Base-by-base conservation (phyloP, 192 early-diverging fungal species). In the Paraglomus occultum region DNA sequence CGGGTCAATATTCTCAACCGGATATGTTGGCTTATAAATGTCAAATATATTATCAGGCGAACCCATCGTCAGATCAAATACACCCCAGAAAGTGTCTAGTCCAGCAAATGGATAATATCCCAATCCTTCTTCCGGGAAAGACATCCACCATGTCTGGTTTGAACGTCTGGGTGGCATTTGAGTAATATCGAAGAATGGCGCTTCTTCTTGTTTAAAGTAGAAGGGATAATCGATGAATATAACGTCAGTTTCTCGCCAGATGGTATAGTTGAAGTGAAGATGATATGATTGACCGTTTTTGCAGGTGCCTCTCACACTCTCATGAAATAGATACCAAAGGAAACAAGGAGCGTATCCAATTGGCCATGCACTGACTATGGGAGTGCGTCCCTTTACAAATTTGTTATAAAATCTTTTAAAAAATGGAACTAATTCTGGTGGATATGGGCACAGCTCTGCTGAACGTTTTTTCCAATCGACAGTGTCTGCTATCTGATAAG, bases 41-140 rank as follows among this genome's bases (percentile, higher is more conserved):
- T 73, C 71, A 15, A 73, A 49, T 40, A 73, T n/a, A 7, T 38
- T 17, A 4, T 45, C 14, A 20, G 71, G 71, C 8, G 44, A 47
- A 20, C 71, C 71, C 64, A 73, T 73, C 14, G 71, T 66, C 3
- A 67, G 64, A 57, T 73, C 71, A 51, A 73, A 73, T 8, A 51
- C 64, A 23, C 67, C 46, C 12, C 65, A 40, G 47, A 40, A 73
- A 8, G 51, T 39, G 17, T 47, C 47, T 4, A 64, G 42, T 17
- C 18, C 61, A 10, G 23, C 61, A 67, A 20, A 64, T 46, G 57
- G 20, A 40, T 39, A 67, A 5, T 50, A 50, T n/a, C 7, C 66
- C 20, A 67, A 17, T 11, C 49, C 45, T 38, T 67, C 66, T 10
- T 64, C 59, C 7, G 15, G n/a, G 38, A 45, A 55, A 10, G 47